These are phyloP conservation scores for Leccinum subfulvum DNA, from an alignment of 1,284 basidiomycete genomes.

Conservation along the genomic window DNA sequence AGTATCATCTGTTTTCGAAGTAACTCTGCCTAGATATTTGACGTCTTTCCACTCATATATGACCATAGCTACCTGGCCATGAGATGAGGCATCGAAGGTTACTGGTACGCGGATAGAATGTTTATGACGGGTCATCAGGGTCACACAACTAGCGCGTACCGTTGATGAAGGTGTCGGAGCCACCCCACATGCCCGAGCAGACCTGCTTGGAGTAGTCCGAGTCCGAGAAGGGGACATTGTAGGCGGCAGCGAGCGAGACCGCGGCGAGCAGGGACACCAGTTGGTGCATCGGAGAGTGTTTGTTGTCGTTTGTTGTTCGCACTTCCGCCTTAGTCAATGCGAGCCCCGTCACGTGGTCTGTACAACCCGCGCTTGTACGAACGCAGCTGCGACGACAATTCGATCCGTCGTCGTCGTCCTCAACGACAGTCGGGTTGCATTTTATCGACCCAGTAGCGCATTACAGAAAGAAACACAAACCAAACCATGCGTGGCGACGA, in stretches of 20 bases:
- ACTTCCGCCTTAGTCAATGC: constrained; percentile 5
- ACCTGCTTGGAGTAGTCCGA: constrained; percentile 83
- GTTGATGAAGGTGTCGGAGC: constrained; percentile 79
- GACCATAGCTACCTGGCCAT: constrained; percentile 90
- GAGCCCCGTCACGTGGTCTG: constrained; percentile 27
- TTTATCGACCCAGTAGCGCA: constrained; percentile 2
- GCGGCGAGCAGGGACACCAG: constrained; percentile 30
- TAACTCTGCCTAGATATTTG: constrained; percentile 76
- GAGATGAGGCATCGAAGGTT: constrained; percentile 75
- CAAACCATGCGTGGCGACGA: constrained; percentile 69
- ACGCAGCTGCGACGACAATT: constrained; percentile 3
- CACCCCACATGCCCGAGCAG: constrained; percentile 94
- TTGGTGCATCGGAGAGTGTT: constrained; percentile 28
- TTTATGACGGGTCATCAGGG: constrained; percentile 2
- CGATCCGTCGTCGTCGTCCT: constrained; percentile 4
- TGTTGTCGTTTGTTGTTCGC: constrained; percentile 30
- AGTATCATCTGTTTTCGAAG: constrained; percentile 53
- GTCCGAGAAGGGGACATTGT: constrained; percentile 66
- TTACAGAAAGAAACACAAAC: background rate
- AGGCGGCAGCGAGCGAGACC: constrained; percentile 42
- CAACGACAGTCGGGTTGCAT: background rate
- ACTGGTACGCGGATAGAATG: constrained; percentile 47
- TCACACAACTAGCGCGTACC: constrained; percentile 49
- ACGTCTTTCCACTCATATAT: constrained; percentile 95
- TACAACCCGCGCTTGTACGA: background rate